Base-by-base conservation (phyloP, 371 early-diverging fungal species). In the Lichtheimia corymbifera region DNA sequence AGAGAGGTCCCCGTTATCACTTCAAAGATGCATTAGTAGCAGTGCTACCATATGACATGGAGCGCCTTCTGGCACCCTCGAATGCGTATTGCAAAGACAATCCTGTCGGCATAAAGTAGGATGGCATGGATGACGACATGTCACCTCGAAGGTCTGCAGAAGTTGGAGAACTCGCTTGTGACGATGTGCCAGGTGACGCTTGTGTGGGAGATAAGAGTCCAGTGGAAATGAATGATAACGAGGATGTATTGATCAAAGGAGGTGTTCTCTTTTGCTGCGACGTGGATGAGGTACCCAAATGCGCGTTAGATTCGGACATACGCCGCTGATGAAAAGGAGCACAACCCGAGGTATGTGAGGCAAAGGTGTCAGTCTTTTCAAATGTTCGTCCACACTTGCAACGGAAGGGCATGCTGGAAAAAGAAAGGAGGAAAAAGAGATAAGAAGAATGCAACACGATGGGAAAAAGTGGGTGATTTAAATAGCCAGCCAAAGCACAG, bases 341-440 rank as follows among this genome's bases (percentile, higher is more conserved):
- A 63, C 82, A 81, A 4, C 74, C 67, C 45, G 75, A 78, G 0
- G 79, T 78, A 49, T 81, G 82, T 14, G 74, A 62, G 2, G 76
- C 74, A 67, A 81, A 81, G 6, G 79, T 64, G 63, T 81, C 82
- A 18, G 77, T 72, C 55, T 76, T 76, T 69, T 81, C 82, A 72
- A 78, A 81, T 20, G 82, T 80, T 76, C 76, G 70, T 61, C 81
- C 81, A 70, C 81, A 80, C 68, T 70, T 78, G 58, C 82, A 81
- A 66, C 78, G 76, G 67, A 81, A 81, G 59, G 82, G 82, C 82
- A 81, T 80, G 17, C 40, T 71, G 43, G 45, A 55, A 25, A 57
- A 53, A 61, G 60, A 59, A 56, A 12, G 35, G 30, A 51, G 47
- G 52, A 20, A 50, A 15, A 35, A 49, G 57, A 50, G 44, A 15